Base-by-base conservation (phyloP, 805 yeast species). In the Starmera quercuum region DNA sequence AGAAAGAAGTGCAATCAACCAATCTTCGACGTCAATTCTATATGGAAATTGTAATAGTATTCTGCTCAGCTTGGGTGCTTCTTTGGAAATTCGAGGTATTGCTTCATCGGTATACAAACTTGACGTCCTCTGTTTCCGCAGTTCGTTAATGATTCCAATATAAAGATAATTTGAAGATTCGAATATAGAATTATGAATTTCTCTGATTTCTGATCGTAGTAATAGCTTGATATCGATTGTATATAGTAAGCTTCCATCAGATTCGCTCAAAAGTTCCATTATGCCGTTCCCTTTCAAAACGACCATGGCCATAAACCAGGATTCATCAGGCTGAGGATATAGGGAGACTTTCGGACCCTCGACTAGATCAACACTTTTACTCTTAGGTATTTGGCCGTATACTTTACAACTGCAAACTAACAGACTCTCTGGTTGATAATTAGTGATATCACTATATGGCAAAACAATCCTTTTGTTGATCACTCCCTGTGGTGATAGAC, bases 221-320 rank as follows among this genome's bases (percentile, higher is more conserved):
- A 82, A 48, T 10, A 52, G 42, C 12, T 70, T 64, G 12, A 81
- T 56, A 48, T 81, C 75, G 6, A 83, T 54, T 2, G 83, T 64
- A 51, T 75, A 78, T 3, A 81, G 49, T 11, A 72, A 46, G 2
- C 76, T 61, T 2, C 87, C 85, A 56, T 81, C 87, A 33, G 64
- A 64, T 49, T 79, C 85, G 23, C 73, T 59, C 13, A 79, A 57
- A 31, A 83, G 54, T 41, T 81, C 75, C 21, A 83, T 56, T 5
- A 60, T 49, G 4, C 92, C 92, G 46, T 76, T 66, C 1, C 81
- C 70, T 48, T 73, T 74, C 27, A 83, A 49, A 13, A 75, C 79
- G 0, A 83, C 87, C 79, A 77, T 78, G 1, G 83, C 74, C 33
- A 65, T 68, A 48, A 80, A 80, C 90, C 90, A 83, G 5, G 77